Base-by-base conservation (phyloP, 1,284 basidiomycete species). In the Psilocybe mexicana region DNA sequence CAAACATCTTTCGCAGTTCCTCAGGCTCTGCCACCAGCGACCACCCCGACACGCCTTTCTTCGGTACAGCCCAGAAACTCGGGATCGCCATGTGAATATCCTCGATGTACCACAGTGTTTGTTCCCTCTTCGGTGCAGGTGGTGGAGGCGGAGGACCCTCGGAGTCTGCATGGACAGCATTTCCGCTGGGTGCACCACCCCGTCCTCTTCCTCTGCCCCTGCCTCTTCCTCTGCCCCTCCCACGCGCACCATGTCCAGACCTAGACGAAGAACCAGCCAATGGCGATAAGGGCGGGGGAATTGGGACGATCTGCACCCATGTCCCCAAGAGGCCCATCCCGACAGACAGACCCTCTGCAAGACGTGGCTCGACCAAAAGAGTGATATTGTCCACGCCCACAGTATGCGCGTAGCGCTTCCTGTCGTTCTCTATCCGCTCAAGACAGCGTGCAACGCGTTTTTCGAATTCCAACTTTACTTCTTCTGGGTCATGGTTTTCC, bases 311-410 rank as follows among this genome's bases (percentile, higher is more conserved):
- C 69, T 89, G 85, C 2, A 88, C 79, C 79, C 83, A 89, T 52
- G 81, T 81, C 12, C 79, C 87, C 2, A 76, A 77, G 36, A 86
- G 56, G 1, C 82, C 83, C 72, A 88, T 81, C 0, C 84, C 84
- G 0, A 80, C 67, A 2, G 66, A 61, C 18, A 88, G 63, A 35
- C 72, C 69, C 38, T 80, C 77, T 5, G 77, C 70, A 0, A 75
- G 66, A n/a, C 69, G 68, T 0, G 79, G 76, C 35, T 79, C 74
- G n/a, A 87, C 71, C 23, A 86, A 74, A 2, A 88, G 69, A 2
- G 75, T 78, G 63, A 90, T 86, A 35, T 71, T 76, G 61, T 88
- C 82, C 49, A 73, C 76, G 47, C 71, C 68, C 2, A 82, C 77
- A 61, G 87, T 74, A 63, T 87, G 81, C 8, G 73, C 67, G 50